A percentile compares a stretch with the other conserved stretches of the same genome.
phyloP scores from a whole-genome alignment of 345 rosid species.

The Pseudoturritis turrita region DNA sequence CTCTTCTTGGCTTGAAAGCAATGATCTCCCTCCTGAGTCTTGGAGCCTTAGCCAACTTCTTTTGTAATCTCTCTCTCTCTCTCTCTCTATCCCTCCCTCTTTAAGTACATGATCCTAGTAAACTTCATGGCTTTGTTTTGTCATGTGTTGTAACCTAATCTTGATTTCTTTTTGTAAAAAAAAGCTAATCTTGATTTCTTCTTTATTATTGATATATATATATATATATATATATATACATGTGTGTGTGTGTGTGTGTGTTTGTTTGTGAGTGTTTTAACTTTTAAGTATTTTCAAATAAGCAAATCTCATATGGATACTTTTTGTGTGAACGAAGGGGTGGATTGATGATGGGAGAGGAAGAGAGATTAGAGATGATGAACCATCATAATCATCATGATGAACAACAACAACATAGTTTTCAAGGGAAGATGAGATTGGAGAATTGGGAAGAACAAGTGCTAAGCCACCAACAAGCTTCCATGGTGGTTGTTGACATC shows the following conservation, averaged over 20 bases:
- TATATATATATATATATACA: neutral
- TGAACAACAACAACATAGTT: slow-evolving; percentile 21
- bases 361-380: slow-evolving; percentile 44
- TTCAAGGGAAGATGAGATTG: slow-evolving; percentile 46
- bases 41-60: slow-evolving; percentile 79
- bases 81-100: neutral
- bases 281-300: neutral
- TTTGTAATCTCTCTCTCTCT: slow-evolving; percentile 40
- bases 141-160: slow-evolving; percentile 4
- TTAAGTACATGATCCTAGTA: slow-evolving; percentile 7
- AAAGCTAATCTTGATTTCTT: neutral
- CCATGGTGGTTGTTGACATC: slow-evolving; percentile 37
- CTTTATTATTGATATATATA: neutral
- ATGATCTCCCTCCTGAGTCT: slow-evolving; percentile 69
- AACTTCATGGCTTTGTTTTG: slow-evolving; percentile 8
- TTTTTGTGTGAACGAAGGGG: slow-evolving; percentile 37
- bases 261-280: too few species aligned
- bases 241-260: neutral
- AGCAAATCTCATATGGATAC: neutral
- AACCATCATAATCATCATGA: slow-evolving; percentile 22
- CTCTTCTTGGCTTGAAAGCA: slow-evolving; percentile 57
- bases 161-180: too few species aligned
- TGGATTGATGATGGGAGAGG: slow-evolving; percentile 62
- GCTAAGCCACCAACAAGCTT: slow-evolving; percentile 46
- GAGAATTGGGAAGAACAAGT: slow-evolving; percentile 71